Evolutionary conservation across 2,329 filamentous ascomycete species (phyloP), one percentile per base, ranked within the genome.

Genomic region (Dryadomyces sulphureus): DNA sequence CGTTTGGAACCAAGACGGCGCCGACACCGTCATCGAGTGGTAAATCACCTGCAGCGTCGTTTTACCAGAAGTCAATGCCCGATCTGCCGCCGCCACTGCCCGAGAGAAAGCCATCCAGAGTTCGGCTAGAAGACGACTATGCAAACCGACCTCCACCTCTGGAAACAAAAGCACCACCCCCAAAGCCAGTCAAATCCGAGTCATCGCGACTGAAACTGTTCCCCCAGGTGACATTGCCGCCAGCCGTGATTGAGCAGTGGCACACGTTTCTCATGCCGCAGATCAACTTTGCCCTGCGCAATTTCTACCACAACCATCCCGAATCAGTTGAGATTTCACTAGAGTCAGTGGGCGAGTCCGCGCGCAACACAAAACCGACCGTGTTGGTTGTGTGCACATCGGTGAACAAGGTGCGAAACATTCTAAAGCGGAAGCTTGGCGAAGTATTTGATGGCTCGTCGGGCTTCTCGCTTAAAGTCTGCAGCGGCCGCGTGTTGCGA

Each of bases 291-390:
- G 75, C 84, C 1, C 69, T 88, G 16, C 75, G 79, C 20, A 72
- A 76, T 43, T 85, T 84, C 49, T 79, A 88, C 55, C 75, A 75
- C 52, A 84, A 84, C 54, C 73, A 85, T 43, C 73, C 79, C 0
- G 84, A 90, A 58, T 85, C 83, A 0, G 77, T 86, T 30, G 84
- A 85, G 55, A 86, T 90, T 36, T 83, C 81, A 9, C 73, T 90
- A 1, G 78, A 86, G 49, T 81, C 79, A 1, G 77, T 88, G 36
- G 84, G 84, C 17, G 78, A 83, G 45, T 78, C 76, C 3, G 70
- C 76, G 6, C 69, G 77, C 32, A 77, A 73, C 46, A 78, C 79
- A 0, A 74, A 72, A 46, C 83, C 84, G 0, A 89, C 84, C 0
- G 81, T 88, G 0, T 68, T 89, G 19, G 78, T 90, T 8, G 79